These are phyloP conservation scores for Nyctanthes arbortristis DNA, from an alignment of 257 asterid species.

Conservation along the genomic window DNA sequence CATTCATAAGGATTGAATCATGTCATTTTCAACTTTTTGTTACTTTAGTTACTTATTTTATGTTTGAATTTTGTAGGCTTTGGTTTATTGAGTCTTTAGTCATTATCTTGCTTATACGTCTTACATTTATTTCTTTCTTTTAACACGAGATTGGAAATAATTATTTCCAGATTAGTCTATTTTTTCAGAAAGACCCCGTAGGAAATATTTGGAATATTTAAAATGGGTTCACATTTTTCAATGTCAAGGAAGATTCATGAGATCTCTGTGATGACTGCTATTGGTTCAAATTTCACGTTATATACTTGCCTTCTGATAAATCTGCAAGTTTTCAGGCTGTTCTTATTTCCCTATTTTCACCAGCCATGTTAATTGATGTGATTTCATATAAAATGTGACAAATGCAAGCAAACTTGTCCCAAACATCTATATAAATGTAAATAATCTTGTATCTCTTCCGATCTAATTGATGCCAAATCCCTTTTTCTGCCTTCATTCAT, in stretches of 20 bases:
- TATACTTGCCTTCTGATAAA: not conserved
- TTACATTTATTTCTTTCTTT: not conserved
- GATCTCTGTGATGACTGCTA: not conserved
- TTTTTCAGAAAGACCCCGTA: not conserved
- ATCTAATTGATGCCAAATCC: not conserved
- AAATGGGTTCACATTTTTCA: not conserved
- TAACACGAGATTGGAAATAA: not conserved
- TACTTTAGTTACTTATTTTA: not conserved
- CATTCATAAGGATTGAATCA: not conserved
- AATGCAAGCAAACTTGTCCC: not conserved
- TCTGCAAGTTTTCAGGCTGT: not conserved
- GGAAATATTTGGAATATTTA: not conserved
- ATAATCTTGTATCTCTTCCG: not conserved
- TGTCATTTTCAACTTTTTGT: not conserved
- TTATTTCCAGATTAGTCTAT: not conserved
- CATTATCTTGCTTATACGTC: too few species aligned
- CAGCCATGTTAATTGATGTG: not conserved
- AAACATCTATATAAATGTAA: not conserved
- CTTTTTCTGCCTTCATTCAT: not conserved
- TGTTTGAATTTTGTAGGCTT: not conserved
- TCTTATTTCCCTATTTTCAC: not conserved
- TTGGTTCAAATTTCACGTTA: not conserved
- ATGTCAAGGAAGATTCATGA: too few species aligned
- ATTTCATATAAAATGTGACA: not conserved
- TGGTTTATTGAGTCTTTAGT: not conserved